Percentiles rank a stretch among this genome's conserved stretches.
These are phyloP conservation scores for Erodium texanum DNA, from an alignment of 441 rosid genomes.

Conservation along the genomic window DNA sequence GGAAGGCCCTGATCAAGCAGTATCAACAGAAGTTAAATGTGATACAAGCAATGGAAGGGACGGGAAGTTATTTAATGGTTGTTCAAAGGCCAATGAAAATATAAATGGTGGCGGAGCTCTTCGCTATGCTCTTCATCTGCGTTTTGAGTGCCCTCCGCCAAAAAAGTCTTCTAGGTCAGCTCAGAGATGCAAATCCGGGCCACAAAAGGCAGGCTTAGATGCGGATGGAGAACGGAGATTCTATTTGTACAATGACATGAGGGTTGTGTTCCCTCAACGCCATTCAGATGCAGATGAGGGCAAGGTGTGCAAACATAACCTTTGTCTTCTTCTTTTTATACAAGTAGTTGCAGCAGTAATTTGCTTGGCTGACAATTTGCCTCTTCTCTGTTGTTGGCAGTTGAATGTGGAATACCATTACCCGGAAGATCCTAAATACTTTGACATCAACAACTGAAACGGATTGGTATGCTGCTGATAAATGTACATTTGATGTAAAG, in stretches of 20 bases:
- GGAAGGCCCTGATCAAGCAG: conserved; percentile 27
- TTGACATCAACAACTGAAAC: conserved; percentile 53
- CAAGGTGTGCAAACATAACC: conserved; percentile 45
- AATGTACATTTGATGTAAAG: no score
- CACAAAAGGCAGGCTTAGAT: conserved; percentile 29
- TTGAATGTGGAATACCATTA: conserved; percentile 79
- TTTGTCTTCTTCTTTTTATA: no score
- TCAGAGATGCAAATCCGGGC: conserved; percentile 41
- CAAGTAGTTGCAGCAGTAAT: background rate
- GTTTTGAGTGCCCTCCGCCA: conserved; percentile 61
- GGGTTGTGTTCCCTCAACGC: conserved; percentile 91
- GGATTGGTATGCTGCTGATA: background rate
- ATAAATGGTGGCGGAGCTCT: conserved; percentile 50
- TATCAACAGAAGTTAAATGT: conserved; percentile 17
- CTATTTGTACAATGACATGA: conserved; percentile 80
- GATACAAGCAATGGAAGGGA: conserved; percentile 19
- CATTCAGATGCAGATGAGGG: conserved; percentile 95
- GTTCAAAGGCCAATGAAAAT: conserved; percentile 49
- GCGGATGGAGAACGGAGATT: conserved; percentile 56
- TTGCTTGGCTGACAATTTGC: background rate
- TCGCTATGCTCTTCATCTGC: conserved; percentile 87
- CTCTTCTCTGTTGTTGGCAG: conserved; percentile 34
- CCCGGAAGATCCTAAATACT: conserved; percentile 91
- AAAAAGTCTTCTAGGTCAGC: conserved; percentile 47
- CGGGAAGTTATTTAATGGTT: conserved; percentile 28